These are phyloP conservation scores for Mycena kentingensis DNA, from an alignment of 768 basidiomycete species.

Conservation along the genomic window DNA sequence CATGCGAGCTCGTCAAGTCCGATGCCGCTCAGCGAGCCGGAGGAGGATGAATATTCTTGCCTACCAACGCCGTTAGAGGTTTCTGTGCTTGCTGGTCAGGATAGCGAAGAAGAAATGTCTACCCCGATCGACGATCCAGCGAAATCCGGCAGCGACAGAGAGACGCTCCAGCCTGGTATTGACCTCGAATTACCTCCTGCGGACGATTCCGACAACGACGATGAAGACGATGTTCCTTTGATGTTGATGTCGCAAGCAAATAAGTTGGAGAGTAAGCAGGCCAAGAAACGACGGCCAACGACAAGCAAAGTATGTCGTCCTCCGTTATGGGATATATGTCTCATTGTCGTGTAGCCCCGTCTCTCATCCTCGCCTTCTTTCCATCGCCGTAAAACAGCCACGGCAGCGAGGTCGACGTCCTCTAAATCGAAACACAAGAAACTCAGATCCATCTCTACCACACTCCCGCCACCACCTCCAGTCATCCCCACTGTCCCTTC, in stretches of 20 bases:
- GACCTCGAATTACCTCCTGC: constrained; percentile 32
- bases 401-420: constrained; percentile 12
- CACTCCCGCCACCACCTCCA: no score
- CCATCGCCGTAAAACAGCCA: constrained; percentile 23
- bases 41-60: no score
- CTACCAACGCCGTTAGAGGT: no score
- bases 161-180: constrained; percentile 42
- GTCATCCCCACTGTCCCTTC: neutral
- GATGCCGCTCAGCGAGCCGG: constrained; percentile 35
- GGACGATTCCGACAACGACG: constrained; percentile 30
- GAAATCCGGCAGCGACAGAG: constrained; percentile 25
- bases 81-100: constrained; percentile 4
- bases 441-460: constrained; percentile 2
- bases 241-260: constrained; percentile 22
- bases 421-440: constrained; percentile 18
- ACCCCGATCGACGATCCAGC: constrained; percentile 44
- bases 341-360: constrained; percentile 12
- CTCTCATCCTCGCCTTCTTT: constrained; percentile 16
- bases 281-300: constrained; percentile 28
- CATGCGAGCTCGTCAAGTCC: constrained; percentile 69
- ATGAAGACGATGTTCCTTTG: constrained; percentile 32
- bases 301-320: constrained; percentile 21
- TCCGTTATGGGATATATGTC: constrained; percentile 4
- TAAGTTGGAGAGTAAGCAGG: constrained; percentile 23
- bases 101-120: neutral